Conservation (phyloP, 192 early-diverging fungal genomes). For the Chytriomyces confervae region DNA sequence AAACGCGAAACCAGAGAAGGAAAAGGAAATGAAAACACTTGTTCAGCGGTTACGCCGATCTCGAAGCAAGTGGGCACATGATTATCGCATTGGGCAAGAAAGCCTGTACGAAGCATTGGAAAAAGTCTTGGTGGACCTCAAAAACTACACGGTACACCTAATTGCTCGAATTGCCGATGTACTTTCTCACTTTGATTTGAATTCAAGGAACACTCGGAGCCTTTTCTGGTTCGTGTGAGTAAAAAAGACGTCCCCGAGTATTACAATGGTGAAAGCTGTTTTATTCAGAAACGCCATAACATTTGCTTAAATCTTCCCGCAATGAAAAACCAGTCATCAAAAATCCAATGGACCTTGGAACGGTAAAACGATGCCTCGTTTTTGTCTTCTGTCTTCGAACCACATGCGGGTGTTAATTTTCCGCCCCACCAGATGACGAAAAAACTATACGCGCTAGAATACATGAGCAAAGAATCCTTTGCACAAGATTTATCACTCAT, state of each 20-base stretch:
- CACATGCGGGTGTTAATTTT: neutral
- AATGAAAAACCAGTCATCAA: slow-evolving; percentile 73
- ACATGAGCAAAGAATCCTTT: slow-evolving; percentile 89
- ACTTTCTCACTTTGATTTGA: neutral
- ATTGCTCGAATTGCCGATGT: neutral
- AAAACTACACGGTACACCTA: slow-evolving; percentile 67
- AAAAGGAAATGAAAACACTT: slow-evolving; percentile 72
- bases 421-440: slow-evolving; percentile 66
- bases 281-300: neutral
- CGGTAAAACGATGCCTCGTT: slow-evolving; percentile 42
- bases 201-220: slow-evolving; percentile 74
- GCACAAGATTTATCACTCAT: slow-evolving; percentile 86
- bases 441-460: slow-evolving; percentile 80
- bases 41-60: slow-evolving; percentile 79
- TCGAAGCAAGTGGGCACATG: slow-evolving; percentile 88
- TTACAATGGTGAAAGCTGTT: slow-evolving; percentile 66
- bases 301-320: slow-evolving; percentile 1
- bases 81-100: slow-evolving; percentile 85
- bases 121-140: slow-evolving; percentile 79
- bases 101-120: slow-evolving; percentile 91
- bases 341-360: slow-evolving; percentile 93
- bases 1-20: slow-evolving; percentile 58
- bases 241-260: slow-evolving; percentile 93
- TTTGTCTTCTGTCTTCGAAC: neutral
- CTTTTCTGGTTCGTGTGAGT: slow-evolving; percentile 87